Base-by-base conservation (phyloP, 768 basidiomycete genomes). In the Tylopilus sp. region DNA sequence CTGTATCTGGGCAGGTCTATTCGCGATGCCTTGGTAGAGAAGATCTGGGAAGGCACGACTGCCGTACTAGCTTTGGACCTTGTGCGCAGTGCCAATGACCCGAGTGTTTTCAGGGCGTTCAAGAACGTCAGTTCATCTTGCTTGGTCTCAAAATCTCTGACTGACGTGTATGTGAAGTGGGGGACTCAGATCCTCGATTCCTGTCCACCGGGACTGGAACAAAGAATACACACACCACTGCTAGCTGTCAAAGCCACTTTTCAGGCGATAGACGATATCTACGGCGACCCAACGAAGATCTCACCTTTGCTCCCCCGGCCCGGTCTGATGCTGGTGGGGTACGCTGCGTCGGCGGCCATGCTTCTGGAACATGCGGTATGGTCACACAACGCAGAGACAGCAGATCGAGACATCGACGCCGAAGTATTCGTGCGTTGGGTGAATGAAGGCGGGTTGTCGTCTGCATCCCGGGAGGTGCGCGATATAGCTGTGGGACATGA, bases 21-120 rank as follows among this genome's bases (percentile, higher is more conserved):
- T 25, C 71, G 83, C 4, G 88, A 91, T 69, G 74, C 75, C 3
- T 62, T 86, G 8, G 89, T 90, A 12, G 89, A 91, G 69, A 86
- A 83, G 58, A 88, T 91, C 38, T 91, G 88, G 88, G 89, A 91
- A 67, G 88, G 86, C 0, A 88, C 87, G 0, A 74, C 77, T 13
- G 79, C 79, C 0, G 85, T 90, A 3, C 75, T 90, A 5, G 75
- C 86, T 1, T 66, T 89, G 44, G 88, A 91, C 62, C 70, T 89
- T 35, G 69, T 79, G 9, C 72, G 86, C 42, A 81, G 80, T 4
- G 73, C 78, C 20, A 68, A 70, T 40, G 77, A 81, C 54, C 72
- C 72, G 15, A 53, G 55, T 1, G 72, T 73, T 1, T 55, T 84
- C 48, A 58, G 65, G 13, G 70, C 80, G 0, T 87, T 83, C 56